Evolutionary conservation across 2,329 filamentous ascomycete species (phyloP).

Genomic region (Xylariales sp.): DNA sequence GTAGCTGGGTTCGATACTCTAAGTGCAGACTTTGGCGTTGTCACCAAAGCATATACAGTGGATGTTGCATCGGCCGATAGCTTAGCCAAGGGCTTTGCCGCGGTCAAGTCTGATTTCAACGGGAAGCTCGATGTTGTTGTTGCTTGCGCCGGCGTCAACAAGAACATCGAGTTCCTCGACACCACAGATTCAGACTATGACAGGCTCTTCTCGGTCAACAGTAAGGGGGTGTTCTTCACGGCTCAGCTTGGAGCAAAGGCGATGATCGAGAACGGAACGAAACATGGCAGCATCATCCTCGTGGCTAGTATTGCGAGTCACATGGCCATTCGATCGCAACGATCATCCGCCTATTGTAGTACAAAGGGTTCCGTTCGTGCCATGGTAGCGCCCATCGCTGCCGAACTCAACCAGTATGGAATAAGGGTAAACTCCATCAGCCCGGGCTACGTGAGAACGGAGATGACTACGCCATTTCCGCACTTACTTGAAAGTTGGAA

Average conservation of each 20-base stretch:
- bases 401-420: conserved; percentile 32
- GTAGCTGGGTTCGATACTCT: conserved; percentile 34
- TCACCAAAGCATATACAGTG: conserved; percentile 34
- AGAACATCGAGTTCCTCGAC: conserved; percentile 38
- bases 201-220: conserved; percentile 37
- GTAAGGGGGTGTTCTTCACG: conserved; percentile 38
- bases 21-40: conserved; percentile 35
- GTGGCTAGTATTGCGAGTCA: conserved; percentile 49
- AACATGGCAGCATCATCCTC: conserved; percentile 46
- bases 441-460: conserved; percentile 72
- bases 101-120: conserved; percentile 26
- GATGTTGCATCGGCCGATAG: conserved; percentile 30
- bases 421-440: conserved; percentile 62
- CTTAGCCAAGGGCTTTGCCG: conserved; percentile 25
- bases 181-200: conserved; percentile 37
- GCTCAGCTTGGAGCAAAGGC: conserved; percentile 44
- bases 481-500: conserved; percentile 42
- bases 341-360: conserved; percentile 41
- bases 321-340: conserved; percentile 44
- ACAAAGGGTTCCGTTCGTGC: conserved; percentile 42
- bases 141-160: conserved; percentile 40
- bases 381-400: conserved; percentile 43
- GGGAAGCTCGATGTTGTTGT: conserved; percentile 37
- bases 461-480: conserved; percentile 52
- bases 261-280: conserved; percentile 47